Conservation (phyloP, 2,329 filamentous ascomycete species). For the Waltergamsia citrina region DNA sequence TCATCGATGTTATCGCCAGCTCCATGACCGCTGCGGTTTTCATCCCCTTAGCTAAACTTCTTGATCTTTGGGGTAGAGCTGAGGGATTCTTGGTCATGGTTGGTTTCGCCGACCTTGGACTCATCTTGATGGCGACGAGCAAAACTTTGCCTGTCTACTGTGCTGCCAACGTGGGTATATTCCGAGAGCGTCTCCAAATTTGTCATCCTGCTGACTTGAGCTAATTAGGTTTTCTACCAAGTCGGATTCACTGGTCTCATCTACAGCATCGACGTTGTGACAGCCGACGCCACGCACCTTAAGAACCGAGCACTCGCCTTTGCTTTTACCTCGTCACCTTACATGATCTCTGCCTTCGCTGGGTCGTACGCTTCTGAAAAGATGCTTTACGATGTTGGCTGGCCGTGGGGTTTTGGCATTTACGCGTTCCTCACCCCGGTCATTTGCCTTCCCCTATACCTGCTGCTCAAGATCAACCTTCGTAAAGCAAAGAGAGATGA, state of each 20-base stretch:
- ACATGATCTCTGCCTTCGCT: constrained; percentile 24
- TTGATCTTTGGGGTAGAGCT: constrained; percentile 24
- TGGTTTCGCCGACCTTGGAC: constrained; percentile 25
- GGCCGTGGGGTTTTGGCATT: constrained; percentile 35
- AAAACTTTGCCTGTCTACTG: constrained; percentile 30
- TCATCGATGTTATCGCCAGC: constrained; percentile 32
- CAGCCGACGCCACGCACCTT: constrained; percentile 43
- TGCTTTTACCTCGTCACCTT: constrained; percentile 19
- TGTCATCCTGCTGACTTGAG: no score
- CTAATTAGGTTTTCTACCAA: constrained; percentile 46
- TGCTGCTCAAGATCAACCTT: constrained; percentile 7
- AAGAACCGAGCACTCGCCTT: constrained; percentile 18
- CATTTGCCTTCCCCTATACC: constrained; percentile 13
- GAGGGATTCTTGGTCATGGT: constrained; percentile 21
- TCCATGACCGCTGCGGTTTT: constrained; percentile 16
- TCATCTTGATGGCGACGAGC: constrained; percentile 46
- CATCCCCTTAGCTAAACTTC: constrained; percentile 20
- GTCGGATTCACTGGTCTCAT: constrained; percentile 44
- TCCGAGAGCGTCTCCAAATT: no score
- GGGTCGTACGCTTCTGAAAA: constrained; percentile 12
- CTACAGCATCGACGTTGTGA: constrained; percentile 51
- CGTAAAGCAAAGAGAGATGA: constrained; percentile 8
- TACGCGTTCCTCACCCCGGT: constrained; percentile 47
- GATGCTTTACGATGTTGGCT: constrained; percentile 11
- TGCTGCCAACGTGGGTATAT: constrained; percentile 12